A percentile compares a stretch with the other conserved stretches of the same genome.
Conservation (phyloP, 1,139 yeast species). For the Candida tunisiensis region DNA sequence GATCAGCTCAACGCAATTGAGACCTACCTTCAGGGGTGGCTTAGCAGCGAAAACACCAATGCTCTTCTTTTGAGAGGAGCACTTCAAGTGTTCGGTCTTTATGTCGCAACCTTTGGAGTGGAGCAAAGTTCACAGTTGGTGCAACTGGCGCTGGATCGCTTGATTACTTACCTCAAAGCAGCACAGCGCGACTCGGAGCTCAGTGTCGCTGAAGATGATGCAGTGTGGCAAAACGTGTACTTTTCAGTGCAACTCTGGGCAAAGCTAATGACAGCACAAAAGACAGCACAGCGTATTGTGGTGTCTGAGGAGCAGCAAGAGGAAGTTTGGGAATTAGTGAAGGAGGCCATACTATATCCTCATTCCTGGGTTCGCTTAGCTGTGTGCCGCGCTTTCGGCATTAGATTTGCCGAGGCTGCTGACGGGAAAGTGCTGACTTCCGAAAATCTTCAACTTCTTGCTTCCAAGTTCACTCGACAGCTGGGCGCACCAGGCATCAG, state of each 20-base stretch:
- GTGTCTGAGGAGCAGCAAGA: slow-evolving; percentile 20
- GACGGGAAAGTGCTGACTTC: slow-evolving; percentile 13
- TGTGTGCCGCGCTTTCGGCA: slow-evolving; percentile 38
- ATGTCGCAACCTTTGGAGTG: background rate
- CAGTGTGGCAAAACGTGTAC: slow-evolving; percentile 82
- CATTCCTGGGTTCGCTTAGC: slow-evolving; percentile 83
- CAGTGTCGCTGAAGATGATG: slow-evolving; percentile 15
- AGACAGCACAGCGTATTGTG: slow-evolving; percentile 14
- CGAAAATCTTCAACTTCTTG: slow-evolving; percentile 26
- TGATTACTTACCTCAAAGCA: background rate
- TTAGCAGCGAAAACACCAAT: slow-evolving; percentile 33
- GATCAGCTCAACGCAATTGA: slow-evolving; percentile 32
- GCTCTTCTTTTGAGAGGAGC: slow-evolving; percentile 56
- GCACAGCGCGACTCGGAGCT: slow-evolving; percentile 2
- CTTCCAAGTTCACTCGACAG: slow-evolving; percentile 57
- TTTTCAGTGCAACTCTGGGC: slow-evolving; percentile 39
- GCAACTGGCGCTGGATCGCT: background rate
- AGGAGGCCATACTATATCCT: slow-evolving; percentile 54
- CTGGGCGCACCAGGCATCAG: slow-evolving; percentile 62
- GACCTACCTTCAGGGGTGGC: slow-evolving; percentile 52
- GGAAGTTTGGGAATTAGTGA: slow-evolving; percentile 34
- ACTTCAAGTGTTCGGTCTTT: slow-evolving; percentile 48
- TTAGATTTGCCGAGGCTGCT: slow-evolving; percentile 6
- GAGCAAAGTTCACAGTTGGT: background rate
- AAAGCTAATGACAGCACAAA: slow-evolving; percentile 10